Evolutionary conservation across 257 asterid species (phyloP).

Genomic region (Phtheirospermum japonicum): DNA sequence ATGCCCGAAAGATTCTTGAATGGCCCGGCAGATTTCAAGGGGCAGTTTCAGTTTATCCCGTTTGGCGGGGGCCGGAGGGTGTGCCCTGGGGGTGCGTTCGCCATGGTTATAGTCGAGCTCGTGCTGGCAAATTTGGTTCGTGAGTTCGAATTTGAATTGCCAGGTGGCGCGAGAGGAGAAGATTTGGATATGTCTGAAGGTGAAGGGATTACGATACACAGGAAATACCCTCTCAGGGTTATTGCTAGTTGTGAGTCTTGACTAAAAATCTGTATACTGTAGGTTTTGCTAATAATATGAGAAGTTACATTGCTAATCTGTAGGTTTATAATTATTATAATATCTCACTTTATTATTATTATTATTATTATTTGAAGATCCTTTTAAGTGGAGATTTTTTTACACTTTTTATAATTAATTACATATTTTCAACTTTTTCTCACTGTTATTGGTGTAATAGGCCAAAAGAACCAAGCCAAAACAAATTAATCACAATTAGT

Average conservation of each 20-base stretch:
- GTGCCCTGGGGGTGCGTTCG: constrained; percentile 46
- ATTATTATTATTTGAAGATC: too few species aligned
- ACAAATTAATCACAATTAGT: too few species aligned
- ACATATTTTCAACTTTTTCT: too few species aligned
- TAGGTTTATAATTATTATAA: too few species aligned
- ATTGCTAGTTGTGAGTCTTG: constrained; percentile 28
- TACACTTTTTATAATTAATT: too few species aligned
- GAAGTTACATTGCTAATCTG: too few species aligned
- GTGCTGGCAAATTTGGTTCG: constrained; percentile 40
- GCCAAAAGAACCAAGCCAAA: too few species aligned
- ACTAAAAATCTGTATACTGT: background rate
- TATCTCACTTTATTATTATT: too few species aligned
- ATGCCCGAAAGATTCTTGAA: constrained; percentile 38
- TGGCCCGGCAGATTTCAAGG: constrained; percentile 33
- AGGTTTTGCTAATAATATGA: too few species aligned
- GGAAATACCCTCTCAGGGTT: constrained; percentile 40
- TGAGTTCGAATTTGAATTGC: constrained; percentile 32
- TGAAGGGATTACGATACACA: constrained; percentile 13
- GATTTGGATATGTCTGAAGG: constrained; percentile 49
- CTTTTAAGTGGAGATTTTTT: too few species aligned
- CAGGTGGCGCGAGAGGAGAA: constrained; percentile 34
- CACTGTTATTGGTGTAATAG: too few species aligned
- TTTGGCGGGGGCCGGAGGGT: constrained; percentile 50
- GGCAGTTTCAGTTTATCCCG: constrained; percentile 38
- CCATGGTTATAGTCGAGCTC: constrained; percentile 41